Evolutionary conservation across 208 protist species (phyloP).

Genomic region (Phytomonas sp.): DNA sequence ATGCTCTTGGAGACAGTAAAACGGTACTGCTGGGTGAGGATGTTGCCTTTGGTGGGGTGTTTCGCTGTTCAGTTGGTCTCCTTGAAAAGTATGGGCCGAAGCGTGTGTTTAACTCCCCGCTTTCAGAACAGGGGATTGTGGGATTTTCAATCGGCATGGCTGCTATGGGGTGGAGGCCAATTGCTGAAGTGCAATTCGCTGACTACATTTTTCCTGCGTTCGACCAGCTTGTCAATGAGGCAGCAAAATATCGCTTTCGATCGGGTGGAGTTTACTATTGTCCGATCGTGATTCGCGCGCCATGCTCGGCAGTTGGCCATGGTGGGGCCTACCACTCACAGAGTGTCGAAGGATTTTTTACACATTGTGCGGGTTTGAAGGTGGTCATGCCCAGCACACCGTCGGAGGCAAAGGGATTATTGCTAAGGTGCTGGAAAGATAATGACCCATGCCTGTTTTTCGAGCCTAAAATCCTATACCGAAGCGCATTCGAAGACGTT

Average conservation of each 20-base stretch:
- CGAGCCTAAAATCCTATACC: constrained; percentile 95
- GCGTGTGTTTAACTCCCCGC: constrained; percentile 95
- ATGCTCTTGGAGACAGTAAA: constrained; percentile 80
- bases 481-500: constrained; percentile 86
- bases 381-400: constrained; percentile 76
- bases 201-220: constrained; percentile 99
- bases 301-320: constrained; percentile 96
- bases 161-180: constrained; percentile 80
- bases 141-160: constrained; percentile 96
- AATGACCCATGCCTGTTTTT: constrained; percentile 95
- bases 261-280: constrained; percentile 91
- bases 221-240: constrained; percentile 98
- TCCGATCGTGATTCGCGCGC: constrained; percentile 93
- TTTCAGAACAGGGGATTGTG: constrained; percentile 96
- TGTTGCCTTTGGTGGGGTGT: constrained; percentile 97
- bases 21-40: constrained; percentile 95
- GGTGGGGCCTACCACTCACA: constrained; percentile 97
- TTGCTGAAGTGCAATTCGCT: constrained; percentile 98
- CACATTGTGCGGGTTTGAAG: constrained; percentile 91
- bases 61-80: constrained; percentile 88
- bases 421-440: constrained; percentile 91
- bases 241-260: constrained; percentile 97
- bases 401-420: constrained; percentile 80
- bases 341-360: constrained; percentile 93
- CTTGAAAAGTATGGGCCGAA: constrained; percentile 79